A percentile compares a stretch with the other conserved stretches of the same genome.
These are phyloP conservation scores for Populus pruinosa DNA, from an alignment of 345 rosid genomes.

Conservation along the genomic window DNA sequence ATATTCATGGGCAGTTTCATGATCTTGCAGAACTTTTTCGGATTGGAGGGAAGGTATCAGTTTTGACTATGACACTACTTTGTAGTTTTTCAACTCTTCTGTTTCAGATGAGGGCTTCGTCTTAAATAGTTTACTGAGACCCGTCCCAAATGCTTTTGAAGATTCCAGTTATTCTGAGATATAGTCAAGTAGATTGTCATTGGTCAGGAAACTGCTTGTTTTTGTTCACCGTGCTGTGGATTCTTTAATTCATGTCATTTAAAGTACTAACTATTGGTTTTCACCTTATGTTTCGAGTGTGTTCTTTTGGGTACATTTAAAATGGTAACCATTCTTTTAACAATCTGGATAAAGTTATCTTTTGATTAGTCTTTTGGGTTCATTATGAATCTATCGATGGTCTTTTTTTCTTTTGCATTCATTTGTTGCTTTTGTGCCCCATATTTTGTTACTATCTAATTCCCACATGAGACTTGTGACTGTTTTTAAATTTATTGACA, in stretches of 20 bases:
- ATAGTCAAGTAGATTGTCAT: constrained; percentile 13
- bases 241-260: no score
- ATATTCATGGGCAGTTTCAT: constrained; percentile 96
- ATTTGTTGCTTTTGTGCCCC: no score
- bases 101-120: constrained; percentile 28
- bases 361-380: not conserved
- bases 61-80: constrained; percentile 20
- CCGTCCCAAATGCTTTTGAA: constrained; percentile 25
- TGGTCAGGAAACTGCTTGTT: constrained; percentile 2
- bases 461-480: not conserved
- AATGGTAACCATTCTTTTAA: no score
- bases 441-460: not conserved
- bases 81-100: constrained; percentile 16
- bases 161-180: constrained; percentile 23
- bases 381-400: not conserved
- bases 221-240: not conserved
- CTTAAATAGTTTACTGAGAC: constrained; percentile 19
- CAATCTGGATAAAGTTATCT: no score
- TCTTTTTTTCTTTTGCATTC: not conserved
- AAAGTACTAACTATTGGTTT: no score
- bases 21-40: constrained; percentile 98
- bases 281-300: not conserved
- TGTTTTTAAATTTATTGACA: constrained; percentile 23
- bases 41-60: constrained; percentile 83
- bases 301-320: no score